Evolutionary conservation across 768 basidiomycete genomes (phyloP), one percentile per base, ranked within the genome.

Genomic region (Pleurotus platypus): DNA sequence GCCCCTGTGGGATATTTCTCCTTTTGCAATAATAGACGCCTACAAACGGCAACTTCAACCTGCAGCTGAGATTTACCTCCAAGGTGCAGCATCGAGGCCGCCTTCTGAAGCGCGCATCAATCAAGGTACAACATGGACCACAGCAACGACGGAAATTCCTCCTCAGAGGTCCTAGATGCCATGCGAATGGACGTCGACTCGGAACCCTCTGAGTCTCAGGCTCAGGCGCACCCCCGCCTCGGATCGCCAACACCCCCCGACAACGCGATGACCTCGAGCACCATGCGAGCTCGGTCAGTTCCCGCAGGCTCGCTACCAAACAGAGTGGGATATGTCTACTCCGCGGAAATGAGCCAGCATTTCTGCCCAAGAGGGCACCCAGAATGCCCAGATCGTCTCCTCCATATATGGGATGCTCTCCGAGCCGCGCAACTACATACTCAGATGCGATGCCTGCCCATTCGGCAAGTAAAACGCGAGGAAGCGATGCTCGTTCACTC

Each of bases 401-500:
- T 80, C 7, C 73, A 78, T 56, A 94, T 98, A 60, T 89, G 83
- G 74, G 72, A 83, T 35, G 76, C 80, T 8, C 76, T 98, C 37
- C 73, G 78, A n/a, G 72, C 72, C 39, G 78, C 78, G 40, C 82
- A 83, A 24, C 75, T 90, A 63, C 77, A 85, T 46, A 64, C 75
- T 15, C 81, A 82, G 64, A 96, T 96, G 92, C 84, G 86, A 65
- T 81, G 80, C 63, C 72, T 98, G 16, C 85, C 85, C 0, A 88
- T 92, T 63, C 79, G 92, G 50, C 78, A 83, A 49, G 92, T 90
- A 11, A 77, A 79, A 43, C 83, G 81, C 59, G 80, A 87, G 27
- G 95, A 98, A 72, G 90, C 86, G 11, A 71, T 92, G 57, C 84
- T 98, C 20, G 94, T 98, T 3, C 97, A 99, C 70, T 88, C 86